Percentiles rank a stretch among this genome's conserved stretches.
Conservation (phyloP, 1,284 basidiomycete genomes). For the Fistulinella staudtii region DNA sequence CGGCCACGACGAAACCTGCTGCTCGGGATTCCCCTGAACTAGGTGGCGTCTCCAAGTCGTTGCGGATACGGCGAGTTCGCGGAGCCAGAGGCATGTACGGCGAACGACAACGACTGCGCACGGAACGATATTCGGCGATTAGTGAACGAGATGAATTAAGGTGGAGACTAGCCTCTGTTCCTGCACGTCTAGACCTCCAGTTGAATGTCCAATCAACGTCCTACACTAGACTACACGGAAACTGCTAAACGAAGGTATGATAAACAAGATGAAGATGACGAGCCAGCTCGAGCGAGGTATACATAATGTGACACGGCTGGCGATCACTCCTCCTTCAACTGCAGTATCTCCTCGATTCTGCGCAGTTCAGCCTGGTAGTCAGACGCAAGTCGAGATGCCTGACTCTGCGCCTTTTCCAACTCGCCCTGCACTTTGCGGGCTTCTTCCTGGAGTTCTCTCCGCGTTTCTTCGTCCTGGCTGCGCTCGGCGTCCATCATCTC, state of each 20-base stretch:
- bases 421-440: conserved; percentile 28
- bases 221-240: conserved; percentile 2
- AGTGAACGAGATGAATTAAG: too few species aligned
- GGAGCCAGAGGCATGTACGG: conserved; percentile 4
- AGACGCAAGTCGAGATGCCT: conserved; percentile 29
- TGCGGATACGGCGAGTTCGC: conserved; percentile 20
- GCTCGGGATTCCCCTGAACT: conserved; percentile 7
- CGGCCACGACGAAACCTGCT: conserved; percentile 29
- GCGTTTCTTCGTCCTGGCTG: conserved; percentile 31
- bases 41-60: conserved; percentile 1
- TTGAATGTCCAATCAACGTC: conserved; percentile 9
- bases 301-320: conserved; percentile 18
- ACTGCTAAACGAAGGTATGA: conserved; percentile 9
- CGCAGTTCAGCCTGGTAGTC: conserved; percentile 34
- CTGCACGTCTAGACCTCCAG: conserved; percentile 17
- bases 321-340: conserved; percentile 31
- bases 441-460: conserved; percentile 27
- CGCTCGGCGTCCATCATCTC: conserved; percentile 31
- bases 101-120: neutral
- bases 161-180: conserved; percentile 4
- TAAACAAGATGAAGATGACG: conserved; percentile 15
- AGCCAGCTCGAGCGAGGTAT: conserved; percentile 27
- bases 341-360: conserved; percentile 32
- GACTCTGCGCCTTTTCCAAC: conserved; percentile 27
- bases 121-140: too few species aligned